Conservation (phyloP, 108 stramenopile genomes). For the Chaetoceros muelleri region DNA sequence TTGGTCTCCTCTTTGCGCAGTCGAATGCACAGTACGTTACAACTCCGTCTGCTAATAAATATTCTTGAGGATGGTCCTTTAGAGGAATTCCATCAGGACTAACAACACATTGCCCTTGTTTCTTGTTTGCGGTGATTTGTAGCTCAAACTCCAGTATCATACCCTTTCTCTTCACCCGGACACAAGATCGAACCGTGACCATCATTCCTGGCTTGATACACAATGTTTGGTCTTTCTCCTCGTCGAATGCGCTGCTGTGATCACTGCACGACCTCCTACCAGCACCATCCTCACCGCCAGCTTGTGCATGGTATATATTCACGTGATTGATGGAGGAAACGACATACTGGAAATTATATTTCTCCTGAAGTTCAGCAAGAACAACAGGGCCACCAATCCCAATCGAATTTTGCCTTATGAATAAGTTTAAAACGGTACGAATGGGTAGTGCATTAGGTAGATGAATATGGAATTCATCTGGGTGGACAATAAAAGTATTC, state of each 20-base stretch:
- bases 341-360: conserved; percentile 38
- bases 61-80: too few species aligned
- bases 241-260: too few species aligned
- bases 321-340: conserved; percentile 41
- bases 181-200: conserved; percentile 27
- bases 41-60: background rate
- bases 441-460: conserved; percentile 33
- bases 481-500: conserved; percentile 23
- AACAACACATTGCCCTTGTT: background rate
- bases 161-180: conserved; percentile 31
- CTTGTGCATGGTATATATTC: conserved; percentile 11
- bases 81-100: background rate
- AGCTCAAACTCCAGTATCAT: conserved; percentile 51
- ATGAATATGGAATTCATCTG: conserved; percentile 55
- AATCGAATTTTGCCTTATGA: conserved; percentile 48
- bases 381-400: conserved; percentile 51
- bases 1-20: background rate
- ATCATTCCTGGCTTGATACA: conserved; percentile 13
- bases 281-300: too few species aligned
- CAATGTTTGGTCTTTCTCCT: conserved; percentile 1
- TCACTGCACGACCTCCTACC: too few species aligned
- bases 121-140: conserved; percentile 8
- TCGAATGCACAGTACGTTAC: background rate
- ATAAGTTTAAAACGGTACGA: conserved; percentile 44
- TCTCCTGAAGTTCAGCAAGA: conserved; percentile 34